Percentiles rank a stretch among this genome's conserved stretches.
Evolutionary conservation across 108 stramenopile species (phyloP).

Genomic region (Craspedostauros australis): DNA sequence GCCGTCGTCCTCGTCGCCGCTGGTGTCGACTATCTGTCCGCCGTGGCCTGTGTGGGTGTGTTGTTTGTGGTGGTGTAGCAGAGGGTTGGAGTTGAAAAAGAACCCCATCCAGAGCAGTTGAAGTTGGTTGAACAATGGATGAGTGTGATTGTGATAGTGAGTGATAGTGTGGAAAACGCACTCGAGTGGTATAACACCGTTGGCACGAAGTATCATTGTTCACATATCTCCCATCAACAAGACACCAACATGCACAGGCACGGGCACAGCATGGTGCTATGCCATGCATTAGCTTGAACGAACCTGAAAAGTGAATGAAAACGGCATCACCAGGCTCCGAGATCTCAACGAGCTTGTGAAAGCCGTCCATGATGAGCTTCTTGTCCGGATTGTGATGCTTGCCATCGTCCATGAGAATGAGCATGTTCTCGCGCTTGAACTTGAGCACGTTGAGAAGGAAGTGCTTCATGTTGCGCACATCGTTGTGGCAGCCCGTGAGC

Average conservation of each 20-base stretch:
- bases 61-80: neutral
- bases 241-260: neutral
- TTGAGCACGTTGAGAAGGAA: conserved; percentile 61
- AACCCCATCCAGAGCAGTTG: too few relatives aligned
- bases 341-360: conserved; percentile 38
- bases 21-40: conserved; percentile 49
- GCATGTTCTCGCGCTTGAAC: conserved; percentile 55
- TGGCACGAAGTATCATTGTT: neutral
- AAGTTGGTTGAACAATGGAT: too few relatives aligned
- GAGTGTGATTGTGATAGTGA: too few relatives aligned
- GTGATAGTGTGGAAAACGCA: neutral
- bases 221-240: neutral
- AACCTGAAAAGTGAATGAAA: conserved; percentile 62
- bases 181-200: neutral
- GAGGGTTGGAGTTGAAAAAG: neutral
- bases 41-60: conserved; percentile 47
- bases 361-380: conserved; percentile 61
- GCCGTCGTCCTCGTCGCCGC: conserved; percentile 60
- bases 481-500: conserved; percentile 76
- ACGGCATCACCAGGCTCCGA: conserved; percentile 55
- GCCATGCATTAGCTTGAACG: conserved; percentile 4
- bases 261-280: neutral
- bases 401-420: conserved; percentile 77
- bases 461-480: conserved; percentile 79
- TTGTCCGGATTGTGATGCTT: conserved; percentile 44